Conservation (phyloP, 306 rosid genomes). For the Malus asiatica region DNA sequence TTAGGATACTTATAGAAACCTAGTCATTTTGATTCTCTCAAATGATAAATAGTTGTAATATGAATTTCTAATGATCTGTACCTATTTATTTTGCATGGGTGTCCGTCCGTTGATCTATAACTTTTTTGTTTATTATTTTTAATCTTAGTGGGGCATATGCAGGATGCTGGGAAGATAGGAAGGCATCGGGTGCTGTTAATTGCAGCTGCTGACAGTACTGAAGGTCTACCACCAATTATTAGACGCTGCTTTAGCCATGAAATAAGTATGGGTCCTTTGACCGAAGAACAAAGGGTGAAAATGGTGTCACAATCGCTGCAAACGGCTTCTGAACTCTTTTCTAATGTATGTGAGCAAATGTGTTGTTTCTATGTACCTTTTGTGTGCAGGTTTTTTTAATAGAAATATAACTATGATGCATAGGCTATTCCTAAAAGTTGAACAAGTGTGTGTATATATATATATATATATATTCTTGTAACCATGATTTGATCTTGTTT, state of each 20-base stretch:
- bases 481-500: neutral
- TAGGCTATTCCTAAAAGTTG: neutral
- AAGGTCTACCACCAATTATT: slow-evolving; percentile 75
- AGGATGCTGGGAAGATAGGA: slow-evolving; percentile 36
- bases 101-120: neutral
- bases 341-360: slow-evolving; percentile 39
- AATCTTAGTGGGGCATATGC: slow-evolving; percentile 29
- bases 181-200: slow-evolving; percentile 60
- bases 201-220: slow-evolving; percentile 82
- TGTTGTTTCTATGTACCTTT: slow-evolving; percentile 1
- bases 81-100: neutral
- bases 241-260: slow-evolving; percentile 98
- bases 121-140: neutral
- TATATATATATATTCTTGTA: neutral
- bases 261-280: slow-evolving; percentile 76
- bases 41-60: neutral
- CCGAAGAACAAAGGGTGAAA: slow-evolving; percentile 82
- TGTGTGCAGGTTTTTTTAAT: neutral
- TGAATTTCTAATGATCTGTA: neutral
- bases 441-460: neutral
- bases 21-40: neutral
- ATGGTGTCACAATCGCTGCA: slow-evolving; percentile 66
- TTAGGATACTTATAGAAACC: neutral
- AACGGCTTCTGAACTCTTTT: slow-evolving; percentile 47
- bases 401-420: neutral